Percentiles rank a stretch among this genome's conserved stretches.
These are phyloP conservation scores for Geotrichum histeridarum DNA, from an alignment of 1,139 yeast genomes.

Conservation along the genomic window DNA sequence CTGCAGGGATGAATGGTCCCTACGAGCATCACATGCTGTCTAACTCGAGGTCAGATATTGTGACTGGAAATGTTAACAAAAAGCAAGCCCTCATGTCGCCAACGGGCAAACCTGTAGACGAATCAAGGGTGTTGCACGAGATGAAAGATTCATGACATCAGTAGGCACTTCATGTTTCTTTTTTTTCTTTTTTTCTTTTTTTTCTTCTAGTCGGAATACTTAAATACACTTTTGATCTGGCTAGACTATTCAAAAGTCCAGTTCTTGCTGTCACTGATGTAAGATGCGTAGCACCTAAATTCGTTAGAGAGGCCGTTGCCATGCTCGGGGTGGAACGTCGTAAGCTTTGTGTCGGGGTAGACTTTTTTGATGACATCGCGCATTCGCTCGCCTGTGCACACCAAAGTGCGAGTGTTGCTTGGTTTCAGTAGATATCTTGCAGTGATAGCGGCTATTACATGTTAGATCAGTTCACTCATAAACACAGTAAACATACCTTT, in stretches of 20 bases:
- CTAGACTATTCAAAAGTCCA: constrained; percentile 42
- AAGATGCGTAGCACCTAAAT: constrained; percentile 77
- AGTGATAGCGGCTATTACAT: constrained; percentile 48
- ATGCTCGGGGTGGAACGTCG: constrained; percentile 72
- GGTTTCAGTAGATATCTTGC: constrained; percentile 54
- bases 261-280: constrained; percentile 46
- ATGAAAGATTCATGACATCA: too few relatives aligned
- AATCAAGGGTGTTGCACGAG: too few relatives aligned
- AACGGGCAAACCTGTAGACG: not conserved
- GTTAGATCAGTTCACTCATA: not conserved
- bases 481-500: constrained; percentile 38
- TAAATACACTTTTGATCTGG: not conserved
- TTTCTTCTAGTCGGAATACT: not conserved
- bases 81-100: not conserved
- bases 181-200: not conserved
- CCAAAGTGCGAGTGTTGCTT: constrained; percentile 41
- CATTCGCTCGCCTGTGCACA: constrained; percentile 91
- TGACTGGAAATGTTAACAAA: not conserved
- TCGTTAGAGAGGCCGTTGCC: constrained; percentile 83
- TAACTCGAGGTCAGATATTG: not conserved
- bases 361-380: constrained; percentile 50
- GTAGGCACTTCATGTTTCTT: not conserved
- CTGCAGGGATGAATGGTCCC: not conserved
- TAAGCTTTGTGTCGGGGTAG: constrained; percentile 61
- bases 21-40: not conserved